Evolutionary conservation across 495 filamentous ascomycete genomes (phyloP), one percentile per base, ranked within the genome.

Genomic region (Daldinia childiae): DNA sequence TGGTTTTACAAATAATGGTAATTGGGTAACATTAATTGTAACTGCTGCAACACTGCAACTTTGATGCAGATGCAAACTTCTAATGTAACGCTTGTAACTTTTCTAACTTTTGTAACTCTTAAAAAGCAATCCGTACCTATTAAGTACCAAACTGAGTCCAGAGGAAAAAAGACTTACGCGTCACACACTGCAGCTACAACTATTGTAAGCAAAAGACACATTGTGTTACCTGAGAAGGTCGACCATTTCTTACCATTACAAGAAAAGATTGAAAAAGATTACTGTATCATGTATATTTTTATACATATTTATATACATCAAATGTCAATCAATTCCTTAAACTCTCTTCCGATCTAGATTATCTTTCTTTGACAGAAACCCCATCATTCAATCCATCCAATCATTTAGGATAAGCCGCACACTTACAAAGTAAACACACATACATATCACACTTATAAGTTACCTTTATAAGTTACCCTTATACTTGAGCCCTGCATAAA

Each of bases 1-100:
- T 63, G 62, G 71, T 73, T 73, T 73, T 73, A 73, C 71, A 73
- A 73, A 73, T 73, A 73, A 69, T 68, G 64, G 69, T 71, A 68
- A 60, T 64, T 55, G 65, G 61, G 70, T 73, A 57, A 61, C 65
- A 65, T 73, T 50, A 43, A 48, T 21, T 48, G 43, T 48, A 48
- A 48, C 43, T 48, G 17, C 43, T 48, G 43, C 17, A 48, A 48
- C 43, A 2, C 39, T 45, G 41, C 34, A 36, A 36, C 34, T 36
- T 36, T 48, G 26, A 11, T 54, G 50, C 51, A 54, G 51, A 30
- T 17, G 51, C 51, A 54, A 54, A 54, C 51, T 30, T 30, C 43
- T 21, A 48, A 48, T 48, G 43, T 24, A 48, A 48, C 43, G 26
- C 26, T n/a, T 54, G 54, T 21, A 30, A 56, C 48, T 2, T 4